Evolutionary conservation across 2,329 filamentous ascomycete genomes (phyloP).

Genomic region (Colletotrichum paranaense): DNA sequence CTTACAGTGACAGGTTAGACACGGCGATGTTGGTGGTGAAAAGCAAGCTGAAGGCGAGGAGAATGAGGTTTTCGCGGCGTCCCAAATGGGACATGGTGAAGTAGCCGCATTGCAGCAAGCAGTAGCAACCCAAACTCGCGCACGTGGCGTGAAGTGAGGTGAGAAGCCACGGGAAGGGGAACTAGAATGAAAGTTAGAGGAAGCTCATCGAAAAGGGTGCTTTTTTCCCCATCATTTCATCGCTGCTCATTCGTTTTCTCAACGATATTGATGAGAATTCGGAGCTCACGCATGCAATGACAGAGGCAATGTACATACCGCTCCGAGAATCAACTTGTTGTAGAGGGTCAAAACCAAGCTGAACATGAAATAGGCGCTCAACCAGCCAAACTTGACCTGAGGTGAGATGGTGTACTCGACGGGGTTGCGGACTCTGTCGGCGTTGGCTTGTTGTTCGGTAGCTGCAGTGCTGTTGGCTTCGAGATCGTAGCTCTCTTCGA

Average conservation of each 20-base stretch:
- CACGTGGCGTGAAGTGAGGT: slow-evolving; percentile 69
- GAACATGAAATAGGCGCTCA: slow-evolving; percentile 64
- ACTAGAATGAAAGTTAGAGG: slow-evolving; percentile 49
- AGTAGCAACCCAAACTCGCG: slow-evolving; percentile 66
- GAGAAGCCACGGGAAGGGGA: slow-evolving; percentile 70
- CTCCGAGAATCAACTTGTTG: slow-evolving; percentile 68
- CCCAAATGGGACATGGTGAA: slow-evolving; percentile 65
- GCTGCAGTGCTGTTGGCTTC: slow-evolving; percentile 30
- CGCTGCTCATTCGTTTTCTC: not conserved
- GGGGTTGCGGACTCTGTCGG: slow-evolving; percentile 30
- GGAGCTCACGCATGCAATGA: not conserved
- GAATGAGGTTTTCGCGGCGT: slow-evolving; percentile 63
- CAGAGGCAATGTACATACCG: slow-evolving; percentile 47
- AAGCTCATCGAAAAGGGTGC: not conserved
- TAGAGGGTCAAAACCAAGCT: slow-evolving; percentile 64
- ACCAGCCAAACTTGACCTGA: slow-evolving; percentile 60
- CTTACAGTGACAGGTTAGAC: slow-evolving; percentile 70
- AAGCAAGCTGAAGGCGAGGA: slow-evolving; percentile 68
- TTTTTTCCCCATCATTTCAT: not conserved
- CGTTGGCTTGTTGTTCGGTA: slow-evolving; percentile 21
- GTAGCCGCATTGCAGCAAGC: slow-evolving; percentile 62
- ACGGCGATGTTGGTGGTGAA: slow-evolving; percentile 74
- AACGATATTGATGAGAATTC: not conserved
- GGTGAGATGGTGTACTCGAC: slow-evolving; percentile 56
- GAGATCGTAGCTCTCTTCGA: slow-evolving; percentile 35